These are phyloP conservation scores for Trypethelium eluteriae DNA, from an alignment of 495 filamentous ascomycete genomes.

Conservation along the genomic window DNA sequence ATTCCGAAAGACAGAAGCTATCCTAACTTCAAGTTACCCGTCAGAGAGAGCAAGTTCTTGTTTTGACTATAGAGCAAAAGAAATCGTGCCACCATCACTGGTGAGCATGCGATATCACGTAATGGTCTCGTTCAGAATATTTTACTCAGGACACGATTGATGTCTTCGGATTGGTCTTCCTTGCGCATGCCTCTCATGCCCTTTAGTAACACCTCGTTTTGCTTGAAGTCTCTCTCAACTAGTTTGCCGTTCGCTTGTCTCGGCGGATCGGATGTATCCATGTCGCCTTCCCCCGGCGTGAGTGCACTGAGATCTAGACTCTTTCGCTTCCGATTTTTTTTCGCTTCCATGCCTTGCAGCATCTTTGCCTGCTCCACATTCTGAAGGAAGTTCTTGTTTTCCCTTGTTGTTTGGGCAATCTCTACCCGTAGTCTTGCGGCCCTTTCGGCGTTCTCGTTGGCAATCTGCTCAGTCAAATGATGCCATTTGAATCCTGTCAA, in stretches of 20 bases:
- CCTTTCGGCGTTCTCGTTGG: slow-evolving; percentile 74
- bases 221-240: background rate
- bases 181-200: background rate
- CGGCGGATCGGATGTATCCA: slow-evolving; percentile 8
- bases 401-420: slow-evolving; percentile 65
- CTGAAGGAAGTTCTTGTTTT: slow-evolving; percentile 74
- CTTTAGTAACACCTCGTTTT: slow-evolving; percentile 5
- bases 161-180: background rate
- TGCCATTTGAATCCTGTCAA: slow-evolving; percentile 80
- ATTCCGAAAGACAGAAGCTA: no score
- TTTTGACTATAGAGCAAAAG: no score
- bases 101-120: background rate
- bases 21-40: no score
- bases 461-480: slow-evolving; percentile 59
- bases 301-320: background rate
- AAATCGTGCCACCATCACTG: no score
- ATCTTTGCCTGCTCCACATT: slow-evolving; percentile 61
- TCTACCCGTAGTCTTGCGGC: slow-evolving; percentile 71
- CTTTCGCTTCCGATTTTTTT: slow-evolving; percentile 54
- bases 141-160: background rate
- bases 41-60: no score
- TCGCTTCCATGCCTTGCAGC: slow-evolving; percentile 33
- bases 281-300: background rate
- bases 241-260: background rate
- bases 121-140: background rate